Evolutionary conservation across 345 rosid species (phyloP).

Genomic region (Ailanthus altissimus): DNA sequence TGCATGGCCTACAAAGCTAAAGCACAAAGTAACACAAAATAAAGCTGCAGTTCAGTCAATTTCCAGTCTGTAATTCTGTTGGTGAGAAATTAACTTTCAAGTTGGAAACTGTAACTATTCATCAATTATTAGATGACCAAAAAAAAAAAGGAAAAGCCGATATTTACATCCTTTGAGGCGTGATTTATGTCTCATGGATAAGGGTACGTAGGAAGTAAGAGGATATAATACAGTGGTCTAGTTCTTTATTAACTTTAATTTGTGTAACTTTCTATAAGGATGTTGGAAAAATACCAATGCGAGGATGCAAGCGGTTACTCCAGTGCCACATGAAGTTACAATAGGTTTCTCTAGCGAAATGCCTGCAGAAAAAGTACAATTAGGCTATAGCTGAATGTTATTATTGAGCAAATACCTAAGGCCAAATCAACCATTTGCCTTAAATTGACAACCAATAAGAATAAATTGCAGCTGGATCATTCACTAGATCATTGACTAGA

Average conservation of each 20-base stretch:
- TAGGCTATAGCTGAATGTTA: background rate
- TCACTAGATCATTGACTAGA: no score
- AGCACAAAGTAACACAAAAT: no score
- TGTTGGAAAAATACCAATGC: slow-evolving; percentile 65
- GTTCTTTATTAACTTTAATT: background rate
- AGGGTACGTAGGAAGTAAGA: background rate
- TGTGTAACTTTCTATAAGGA: background rate
- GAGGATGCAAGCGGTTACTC: slow-evolving; percentile 84
- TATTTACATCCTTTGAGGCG: no score
- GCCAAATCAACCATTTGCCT: background rate
- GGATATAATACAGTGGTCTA: background rate
- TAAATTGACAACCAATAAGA: no score
- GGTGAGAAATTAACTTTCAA: no score
- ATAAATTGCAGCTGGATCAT: background rate
- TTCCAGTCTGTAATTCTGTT: no score
- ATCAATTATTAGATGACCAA: no score
- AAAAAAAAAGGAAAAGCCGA: no score
- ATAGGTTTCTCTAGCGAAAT: slow-evolving; percentile 77
- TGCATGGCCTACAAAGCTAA: no score
- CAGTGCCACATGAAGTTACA: slow-evolving; percentile 86
- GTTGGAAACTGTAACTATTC: no score
- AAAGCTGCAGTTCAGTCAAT: no score
- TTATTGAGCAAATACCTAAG: background rate
- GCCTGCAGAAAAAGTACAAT: slow-evolving; percentile 43
- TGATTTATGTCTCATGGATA: background rate